phyloP scores from a whole-genome alignment of 352 stramenopile genomes.

The Globisporangium orthogonon region DNA sequence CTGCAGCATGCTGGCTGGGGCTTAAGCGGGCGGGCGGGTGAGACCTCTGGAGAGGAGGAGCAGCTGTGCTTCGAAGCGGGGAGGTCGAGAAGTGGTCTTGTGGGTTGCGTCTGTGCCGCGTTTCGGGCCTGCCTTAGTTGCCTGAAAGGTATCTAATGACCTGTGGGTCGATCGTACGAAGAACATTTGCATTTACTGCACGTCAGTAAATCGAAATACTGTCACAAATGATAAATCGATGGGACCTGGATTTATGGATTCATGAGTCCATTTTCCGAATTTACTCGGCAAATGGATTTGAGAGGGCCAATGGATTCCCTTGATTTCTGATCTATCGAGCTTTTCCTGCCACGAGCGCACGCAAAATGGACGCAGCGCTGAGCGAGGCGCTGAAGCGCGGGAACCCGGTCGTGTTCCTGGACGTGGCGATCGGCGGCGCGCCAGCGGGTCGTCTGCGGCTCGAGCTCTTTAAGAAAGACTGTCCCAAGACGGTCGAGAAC shows the following conservation, averaged over 20 bases:
- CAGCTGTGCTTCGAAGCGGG: not conserved
- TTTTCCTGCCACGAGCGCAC: not conserved
- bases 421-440: conserved; percentile 86
- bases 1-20: conserved; percentile 24
- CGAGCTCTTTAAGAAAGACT: conserved; percentile 95
- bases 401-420: conserved; percentile 95
- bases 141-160: not conserved
- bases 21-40: not conserved
- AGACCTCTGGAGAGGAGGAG: not conserved
- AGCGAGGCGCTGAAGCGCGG: conserved; percentile 90
- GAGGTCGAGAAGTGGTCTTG: too few relatives aligned
- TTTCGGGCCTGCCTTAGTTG: too few relatives aligned
- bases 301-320: not conserved
- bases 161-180: not conserved
- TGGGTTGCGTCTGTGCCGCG: too few relatives aligned
- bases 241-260: not conserved
- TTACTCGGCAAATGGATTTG: not conserved
- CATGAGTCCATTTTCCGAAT: not conserved
- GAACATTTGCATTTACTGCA: not conserved
- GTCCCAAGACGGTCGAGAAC: conserved; percentile 96
- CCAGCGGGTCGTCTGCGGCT: conserved; percentile 90
- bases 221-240: not conserved
- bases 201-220: not conserved
- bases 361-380: conserved; percentile 78
- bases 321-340: not conserved